Evolutionary conservation across 2,329 filamentous ascomycete genomes (phyloP).

Genomic region (Penicillium crustosum): DNA sequence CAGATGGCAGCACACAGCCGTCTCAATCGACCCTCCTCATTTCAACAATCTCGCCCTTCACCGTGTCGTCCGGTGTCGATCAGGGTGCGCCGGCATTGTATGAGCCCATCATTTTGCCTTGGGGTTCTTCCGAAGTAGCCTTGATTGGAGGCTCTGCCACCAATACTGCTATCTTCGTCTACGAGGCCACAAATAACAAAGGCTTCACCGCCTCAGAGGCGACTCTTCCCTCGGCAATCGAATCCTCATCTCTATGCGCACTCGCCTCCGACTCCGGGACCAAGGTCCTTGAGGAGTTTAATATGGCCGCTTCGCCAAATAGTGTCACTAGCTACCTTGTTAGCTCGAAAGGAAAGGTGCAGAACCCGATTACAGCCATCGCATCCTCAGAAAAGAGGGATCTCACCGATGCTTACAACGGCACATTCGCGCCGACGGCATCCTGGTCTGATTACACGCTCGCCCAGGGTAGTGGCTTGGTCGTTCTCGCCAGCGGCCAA

Average conservation of each 20-base stretch:
- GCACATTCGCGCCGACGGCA: conserved; percentile 64
- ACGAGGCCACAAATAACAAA: conserved; percentile 52
- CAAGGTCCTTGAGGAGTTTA: conserved; percentile 75
- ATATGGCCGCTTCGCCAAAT: conserved; percentile 73
- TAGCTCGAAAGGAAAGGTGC: conserved; percentile 56
- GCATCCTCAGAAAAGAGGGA: conserved; percentile 38
- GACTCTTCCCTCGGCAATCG: conserved; percentile 60
- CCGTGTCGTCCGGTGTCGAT: conserved; percentile 59
- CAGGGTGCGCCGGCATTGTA: conserved; percentile 60
- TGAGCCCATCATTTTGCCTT: conserved; percentile 71
- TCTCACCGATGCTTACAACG: conserved; percentile 73
- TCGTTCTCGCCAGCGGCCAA: conserved; percentile 78
- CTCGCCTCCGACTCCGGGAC: conserved; percentile 68
- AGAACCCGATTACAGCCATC: conserved; percentile 51
- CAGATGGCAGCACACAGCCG: conserved; percentile 56
- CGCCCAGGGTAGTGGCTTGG: conserved; percentile 64
- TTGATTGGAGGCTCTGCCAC: conserved; percentile 70
- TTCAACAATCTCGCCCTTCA: conserved; percentile 62
- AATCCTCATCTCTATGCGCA: conserved; percentile 61
- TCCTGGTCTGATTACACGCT: conserved; percentile 70
- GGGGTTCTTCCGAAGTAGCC: conserved; percentile 68
- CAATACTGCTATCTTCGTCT: conserved; percentile 71
- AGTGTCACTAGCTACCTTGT: conserved; percentile 68
- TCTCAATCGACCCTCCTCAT: conserved; percentile 78
- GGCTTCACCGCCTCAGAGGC: conserved; percentile 70